These are phyloP conservation scores for Alternaria sp. DNA, from an alignment of 2,329 filamentous ascomycete genomes.

Conservation along the genomic window DNA sequence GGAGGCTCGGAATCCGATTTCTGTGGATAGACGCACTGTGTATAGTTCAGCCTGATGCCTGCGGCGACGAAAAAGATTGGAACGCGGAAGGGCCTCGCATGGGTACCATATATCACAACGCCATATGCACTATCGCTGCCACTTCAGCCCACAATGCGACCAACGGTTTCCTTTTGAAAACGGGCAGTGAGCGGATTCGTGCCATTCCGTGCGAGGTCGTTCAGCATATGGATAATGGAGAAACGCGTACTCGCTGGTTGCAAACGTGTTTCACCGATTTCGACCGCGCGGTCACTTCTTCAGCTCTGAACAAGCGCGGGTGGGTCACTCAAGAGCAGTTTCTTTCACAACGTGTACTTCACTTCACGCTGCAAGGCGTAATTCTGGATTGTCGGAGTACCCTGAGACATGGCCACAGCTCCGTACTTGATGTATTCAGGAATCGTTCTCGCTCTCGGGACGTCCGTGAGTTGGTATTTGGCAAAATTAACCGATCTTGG, in stretches of 20 bases:
- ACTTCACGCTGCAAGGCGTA: background rate
- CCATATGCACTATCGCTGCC: background rate
- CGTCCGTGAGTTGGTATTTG: no score
- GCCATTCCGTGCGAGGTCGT: background rate
- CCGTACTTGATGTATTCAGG: no score
- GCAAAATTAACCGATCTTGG: no score
- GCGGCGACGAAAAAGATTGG: background rate
- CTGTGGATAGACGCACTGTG: slow-evolving; percentile 14
- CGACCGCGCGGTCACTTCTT: background rate
- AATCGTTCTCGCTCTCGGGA: no score
- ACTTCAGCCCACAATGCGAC: background rate
- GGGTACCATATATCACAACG: background rate
- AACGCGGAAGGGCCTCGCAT: background rate
- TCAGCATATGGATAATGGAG: background rate
- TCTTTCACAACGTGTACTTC: slow-evolving; percentile 1
- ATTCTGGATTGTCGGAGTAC: no score
- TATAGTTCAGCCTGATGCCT: slow-evolving; percentile 2
- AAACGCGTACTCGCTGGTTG: background rate
- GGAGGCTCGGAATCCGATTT: background rate
- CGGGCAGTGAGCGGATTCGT: background rate
- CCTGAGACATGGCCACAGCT: background rate
- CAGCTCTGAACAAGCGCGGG: background rate
- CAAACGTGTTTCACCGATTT: no score
- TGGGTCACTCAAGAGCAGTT: background rate
- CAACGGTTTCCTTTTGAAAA: background rate